A percentile compares a stretch with the other conserved stretches of the same genome.
Conservation (phyloP, 768 basidiomycete species). For the Porphyrellus cyaneotinctus region DNA sequence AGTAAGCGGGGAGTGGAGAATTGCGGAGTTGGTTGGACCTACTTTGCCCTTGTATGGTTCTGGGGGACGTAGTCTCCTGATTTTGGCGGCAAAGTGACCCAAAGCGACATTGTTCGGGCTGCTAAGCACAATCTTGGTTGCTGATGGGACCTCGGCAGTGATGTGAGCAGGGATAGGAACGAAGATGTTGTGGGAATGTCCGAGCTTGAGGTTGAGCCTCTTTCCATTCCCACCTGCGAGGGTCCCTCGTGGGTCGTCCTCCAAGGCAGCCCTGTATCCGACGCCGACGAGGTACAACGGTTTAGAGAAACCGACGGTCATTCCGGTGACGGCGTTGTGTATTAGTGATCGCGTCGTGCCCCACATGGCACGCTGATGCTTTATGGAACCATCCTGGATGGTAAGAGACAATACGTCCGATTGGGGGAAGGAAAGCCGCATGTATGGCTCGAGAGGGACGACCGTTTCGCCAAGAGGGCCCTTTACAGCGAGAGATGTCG, state of each 20-base stretch:
- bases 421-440: conserved; percentile 36
- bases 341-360: conserved; percentile 91
- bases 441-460: conserved; percentile 46
- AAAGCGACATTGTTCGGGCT: conserved; percentile 88
- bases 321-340: conserved; percentile 83
- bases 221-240: conserved; percentile 55
- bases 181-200: conserved; percentile 83
- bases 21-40: conserved; percentile 24
- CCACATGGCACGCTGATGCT: conserved; percentile 88
- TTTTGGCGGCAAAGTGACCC: conserved; percentile 83
- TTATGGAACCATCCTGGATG: conserved; percentile 58
- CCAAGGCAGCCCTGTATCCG: conserved; percentile 85
- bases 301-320: conserved; percentile 82
- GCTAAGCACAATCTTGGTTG: conserved; percentile 78
- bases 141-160: conserved; percentile 69
- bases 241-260: conserved; percentile 69
- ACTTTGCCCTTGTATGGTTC: conserved; percentile 99
- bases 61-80: conserved; percentile 80
- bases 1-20: neutral
- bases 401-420: conserved; percentile 34
- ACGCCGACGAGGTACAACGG: conserved; percentile 91
- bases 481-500: conserved; percentile 45
- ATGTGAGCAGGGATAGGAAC: conserved; percentile 82
- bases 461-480: conserved; percentile 53
- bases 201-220: conserved; percentile 86